Percentiles rank a stretch among this genome's conserved stretches.
Conservation (phyloP, 768 basidiomycete species). For the Leccinum ochraceum region DNA sequence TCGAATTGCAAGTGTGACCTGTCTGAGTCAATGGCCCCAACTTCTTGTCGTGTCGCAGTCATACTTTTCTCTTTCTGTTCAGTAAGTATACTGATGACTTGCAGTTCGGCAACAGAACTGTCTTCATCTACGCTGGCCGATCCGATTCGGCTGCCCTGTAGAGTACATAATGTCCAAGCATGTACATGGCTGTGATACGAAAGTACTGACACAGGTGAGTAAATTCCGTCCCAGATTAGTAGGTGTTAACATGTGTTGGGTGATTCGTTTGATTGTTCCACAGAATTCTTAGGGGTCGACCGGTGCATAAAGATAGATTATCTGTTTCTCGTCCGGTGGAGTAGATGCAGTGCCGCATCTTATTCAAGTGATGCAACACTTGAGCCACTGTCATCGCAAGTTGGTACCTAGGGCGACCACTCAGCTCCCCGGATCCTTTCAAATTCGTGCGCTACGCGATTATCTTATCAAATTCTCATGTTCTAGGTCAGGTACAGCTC, state of each 20-base stretch:
- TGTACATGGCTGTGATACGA: too few relatives aligned
- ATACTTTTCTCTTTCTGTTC: too few relatives aligned
- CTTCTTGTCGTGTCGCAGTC: too few relatives aligned
- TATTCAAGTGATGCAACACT: background rate
- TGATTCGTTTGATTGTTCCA: background rate
- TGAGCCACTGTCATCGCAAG: background rate
- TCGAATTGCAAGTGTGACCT: too few relatives aligned
- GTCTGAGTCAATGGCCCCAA: too few relatives aligned
- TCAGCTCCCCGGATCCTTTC: background rate
- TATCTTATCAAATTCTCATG: background rate
- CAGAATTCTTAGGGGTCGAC: background rate
- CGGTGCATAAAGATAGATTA: background rate
- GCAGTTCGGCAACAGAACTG: background rate
- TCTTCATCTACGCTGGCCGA: background rate
- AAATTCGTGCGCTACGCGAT: background rate
- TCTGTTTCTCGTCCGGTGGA: background rate
- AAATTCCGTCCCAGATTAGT: background rate
- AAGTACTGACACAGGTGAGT: background rate
- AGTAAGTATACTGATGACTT: too few relatives aligned
- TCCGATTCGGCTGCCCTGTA: background rate
- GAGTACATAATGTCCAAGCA: background rate
- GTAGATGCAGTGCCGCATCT: background rate
- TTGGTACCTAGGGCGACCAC: background rate
- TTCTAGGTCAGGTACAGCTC: background rate
- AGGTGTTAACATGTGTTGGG: background rate